These are phyloP conservation scores for Cornus controversa DNA, from an alignment of 148 eudicot species.

Conservation along the genomic window DNA sequence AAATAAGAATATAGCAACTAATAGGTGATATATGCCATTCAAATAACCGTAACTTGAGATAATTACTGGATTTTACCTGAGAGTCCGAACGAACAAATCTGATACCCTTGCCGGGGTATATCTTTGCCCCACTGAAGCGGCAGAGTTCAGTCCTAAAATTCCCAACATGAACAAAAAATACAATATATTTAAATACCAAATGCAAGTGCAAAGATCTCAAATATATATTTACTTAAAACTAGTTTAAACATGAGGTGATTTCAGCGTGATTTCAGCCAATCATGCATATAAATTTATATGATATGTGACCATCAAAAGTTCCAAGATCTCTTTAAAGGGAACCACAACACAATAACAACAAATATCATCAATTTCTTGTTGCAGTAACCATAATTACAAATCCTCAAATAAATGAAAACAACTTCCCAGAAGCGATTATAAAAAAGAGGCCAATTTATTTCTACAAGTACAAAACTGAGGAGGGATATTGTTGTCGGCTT, in stretches of 20 bases:
- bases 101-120: conserved; percentile 61
- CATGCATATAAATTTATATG: not conserved
- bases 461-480: not conserved
- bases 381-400: not conserved
- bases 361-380: not conserved
- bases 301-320: not conserved
- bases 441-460: not conserved
- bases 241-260: not conserved
- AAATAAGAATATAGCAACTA: not conserved
- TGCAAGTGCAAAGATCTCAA: not conserved
- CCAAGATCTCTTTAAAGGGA: not conserved
- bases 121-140: conserved; percentile 61
- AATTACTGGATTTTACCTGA: conserved; percentile 30
- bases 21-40: not conserved
- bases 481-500: not conserved
- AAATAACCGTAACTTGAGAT: not conserved
- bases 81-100: conserved; percentile 53
- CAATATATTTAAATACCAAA: not conserved
- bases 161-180: not conserved
- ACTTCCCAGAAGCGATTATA: not conserved
- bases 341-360: not conserved
- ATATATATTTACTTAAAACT: not conserved
- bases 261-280: not conserved
- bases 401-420: not conserved
- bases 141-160: conserved; percentile 51